Conservation (phyloP, 176 grass and related monocot genomes). For the Avena insularis region DNA sequence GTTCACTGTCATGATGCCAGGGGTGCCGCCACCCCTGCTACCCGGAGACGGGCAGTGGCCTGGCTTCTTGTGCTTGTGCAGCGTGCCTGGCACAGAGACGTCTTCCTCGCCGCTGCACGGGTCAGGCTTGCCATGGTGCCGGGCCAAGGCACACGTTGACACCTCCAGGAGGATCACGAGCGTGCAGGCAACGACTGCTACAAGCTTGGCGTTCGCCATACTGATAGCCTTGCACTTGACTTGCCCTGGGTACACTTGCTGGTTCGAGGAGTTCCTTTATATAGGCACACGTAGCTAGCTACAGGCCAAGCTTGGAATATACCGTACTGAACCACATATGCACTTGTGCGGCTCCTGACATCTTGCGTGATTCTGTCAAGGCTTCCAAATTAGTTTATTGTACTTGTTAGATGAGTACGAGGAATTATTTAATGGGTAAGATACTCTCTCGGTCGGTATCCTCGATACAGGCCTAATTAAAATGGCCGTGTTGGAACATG, state of each 20-base stretch:
- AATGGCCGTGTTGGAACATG: no score
- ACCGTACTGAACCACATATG: neutral
- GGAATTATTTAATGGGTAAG: neutral
- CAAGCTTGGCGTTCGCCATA: neutral
- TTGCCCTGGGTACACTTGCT: neutral
- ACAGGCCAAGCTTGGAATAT: neutral
- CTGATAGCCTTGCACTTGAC: no score
- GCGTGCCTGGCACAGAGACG: neutral
- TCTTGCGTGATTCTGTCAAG: neutral
- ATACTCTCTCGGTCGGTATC: neutral
- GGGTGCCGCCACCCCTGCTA: neutral
- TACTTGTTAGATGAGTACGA: constrained; percentile 16
- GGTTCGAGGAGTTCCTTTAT: neutral
- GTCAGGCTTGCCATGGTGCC: neutral
- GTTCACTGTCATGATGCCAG: constrained; percentile 35
- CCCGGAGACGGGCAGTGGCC: neutral
- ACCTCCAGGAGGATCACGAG: neutral
- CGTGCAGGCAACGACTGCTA: neutral
- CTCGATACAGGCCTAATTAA: neutral
- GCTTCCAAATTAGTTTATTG: neutral
- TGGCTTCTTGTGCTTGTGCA: neutral
- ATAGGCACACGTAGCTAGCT: neutral
- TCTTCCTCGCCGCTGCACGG: constrained; percentile 3
- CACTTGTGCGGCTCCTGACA: neutral
- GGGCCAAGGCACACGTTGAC: neutral